These are phyloP conservation scores for Pyrenophora tritici-repentis DNA, from an alignment of 2,329 filamentous ascomycete genomes.

Conservation along the genomic window DNA sequence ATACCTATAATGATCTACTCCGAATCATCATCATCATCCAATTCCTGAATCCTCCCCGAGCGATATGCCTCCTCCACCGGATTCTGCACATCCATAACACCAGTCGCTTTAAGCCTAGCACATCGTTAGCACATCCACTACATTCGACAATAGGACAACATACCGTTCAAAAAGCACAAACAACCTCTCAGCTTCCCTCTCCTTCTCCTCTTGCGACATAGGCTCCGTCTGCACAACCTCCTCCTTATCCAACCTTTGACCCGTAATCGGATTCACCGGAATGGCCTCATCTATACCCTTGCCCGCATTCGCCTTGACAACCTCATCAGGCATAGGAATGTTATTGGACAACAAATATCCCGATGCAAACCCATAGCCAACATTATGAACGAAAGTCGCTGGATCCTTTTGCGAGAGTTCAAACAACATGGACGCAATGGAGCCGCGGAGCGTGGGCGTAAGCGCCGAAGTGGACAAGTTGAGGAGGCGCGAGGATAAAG, in stretches of 20 bases:
- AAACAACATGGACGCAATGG: conserved; percentile 80
- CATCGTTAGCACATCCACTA: conserved; percentile 7
- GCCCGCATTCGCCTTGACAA: conserved; percentile 60
- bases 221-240: conserved; percentile 63
- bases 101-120: conserved; percentile 69
- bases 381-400: conserved; percentile 80
- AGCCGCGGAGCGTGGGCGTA: conserved; percentile 72
- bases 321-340: conserved; percentile 72
- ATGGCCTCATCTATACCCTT: conserved; percentile 32
- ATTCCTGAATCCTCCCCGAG: conserved; percentile 72
- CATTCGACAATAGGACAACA: conserved; percentile 4
- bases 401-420: conserved; percentile 84
- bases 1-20: neutral
- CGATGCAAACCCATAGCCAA: conserved; percentile 92
- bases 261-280: conserved; percentile 81
- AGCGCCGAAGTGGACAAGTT: conserved; percentile 75
- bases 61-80: conserved; percentile 72
- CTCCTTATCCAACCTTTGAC: conserved; percentile 76
- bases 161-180: conserved; percentile 91
- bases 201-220: conserved; percentile 92
- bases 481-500: conserved; percentile 76
- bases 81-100: conserved; percentile 77
- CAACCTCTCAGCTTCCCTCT: conserved; percentile 84
- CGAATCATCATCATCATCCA: conserved; percentile 55
- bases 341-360: conserved; percentile 88